Base-by-base conservation (phyloP, 768 basidiomycete species). In the Botryobasidium botryosum region DNA sequence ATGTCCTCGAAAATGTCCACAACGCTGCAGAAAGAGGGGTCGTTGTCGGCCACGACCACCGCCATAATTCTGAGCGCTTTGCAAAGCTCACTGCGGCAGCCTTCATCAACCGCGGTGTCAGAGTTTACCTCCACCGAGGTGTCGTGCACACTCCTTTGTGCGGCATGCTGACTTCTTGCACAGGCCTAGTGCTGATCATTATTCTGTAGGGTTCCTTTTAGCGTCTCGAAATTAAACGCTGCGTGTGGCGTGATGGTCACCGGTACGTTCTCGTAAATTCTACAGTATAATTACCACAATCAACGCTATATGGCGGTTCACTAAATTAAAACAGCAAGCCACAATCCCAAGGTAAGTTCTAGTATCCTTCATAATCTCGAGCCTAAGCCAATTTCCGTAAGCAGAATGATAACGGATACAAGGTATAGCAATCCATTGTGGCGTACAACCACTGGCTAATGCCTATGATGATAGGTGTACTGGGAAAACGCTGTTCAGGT, bases 201-300 rank as follows among this genome's bases (percentile, higher is more conserved):
- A n/a, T n/a, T n/a, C 38, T 40, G 43, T 32, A 86, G 84, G 59
- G 83, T 87, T 1, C 87, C 87, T 0, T 90, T 86, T 57, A 69
- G 72, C 23, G 69, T 87, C 12, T 75, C 74, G 52, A 64, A 59
- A 41, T 55, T 84, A 37, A 64, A 64, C 8, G 84, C 86, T 3
- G 77, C 79, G 1, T 79, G 79, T 48, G 87, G 87, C 17, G 74
- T 90, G 2, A 91, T 91, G 87, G 80, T 91, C 40, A 91, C 87
- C 51, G 84, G 81, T 77, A 39, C 33, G 62, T 54, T 15, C n/a
- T n/a, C n/a, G n/a, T n/a, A n/a, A n/a, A n/a, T n/a, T n/a, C n/a
- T n/a, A n/a, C n/a, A n/a, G n/a, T n/a, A n/a, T n/a, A n/a, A n/a
- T 8, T 15, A 20, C 27, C 17, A 43, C 28, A 35, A 38, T 53